These are phyloP conservation scores for Cercospora sp. DNA, from an alignment of 2,329 filamentous ascomycete species.

Conservation along the genomic window DNA sequence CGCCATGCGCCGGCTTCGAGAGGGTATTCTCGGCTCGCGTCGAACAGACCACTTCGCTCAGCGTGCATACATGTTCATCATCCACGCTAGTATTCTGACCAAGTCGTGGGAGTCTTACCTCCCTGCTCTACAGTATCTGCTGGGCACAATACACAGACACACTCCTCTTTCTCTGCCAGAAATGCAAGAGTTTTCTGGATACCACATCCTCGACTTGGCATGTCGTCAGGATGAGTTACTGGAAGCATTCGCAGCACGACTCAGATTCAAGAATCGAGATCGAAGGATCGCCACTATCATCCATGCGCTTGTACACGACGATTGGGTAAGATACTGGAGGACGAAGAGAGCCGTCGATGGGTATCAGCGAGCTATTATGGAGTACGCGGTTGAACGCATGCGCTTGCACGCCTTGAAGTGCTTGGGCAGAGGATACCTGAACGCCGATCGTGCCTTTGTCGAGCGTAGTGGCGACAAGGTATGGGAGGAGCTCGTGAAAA, in stretches of 20 bases:
- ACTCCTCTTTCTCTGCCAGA: conserved; percentile 70
- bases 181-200: conserved; percentile 74
- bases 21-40: conserved; percentile 79
- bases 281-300: conserved; percentile 69
- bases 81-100: conserved; percentile 77
- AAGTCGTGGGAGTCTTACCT: conserved; percentile 86
- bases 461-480: conserved; percentile 66
- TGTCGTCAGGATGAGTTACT: conserved; percentile 76
- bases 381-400: conserved; percentile 75
- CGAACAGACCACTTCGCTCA: conserved; percentile 78
- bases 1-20: conserved; percentile 86
- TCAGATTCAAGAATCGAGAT: conserved; percentile 63
- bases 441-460: conserved; percentile 66
- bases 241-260: conserved; percentile 69
- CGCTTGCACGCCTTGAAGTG: conserved; percentile 80
- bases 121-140: conserved; percentile 77
- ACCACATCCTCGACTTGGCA: conserved; percentile 82
- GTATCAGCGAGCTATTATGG: conserved; percentile 75
- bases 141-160: conserved; percentile 68
- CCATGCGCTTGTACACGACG: conserved; percentile 71
- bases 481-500: conserved; percentile 72
- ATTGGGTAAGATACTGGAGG: conserved; percentile 78
- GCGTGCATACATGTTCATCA: conserved; percentile 89
- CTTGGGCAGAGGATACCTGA: conserved; percentile 78
- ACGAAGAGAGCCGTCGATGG: conserved; percentile 73